Evolutionary conservation across 2,329 filamentous ascomycete species (phyloP), one percentile per base, ranked within the genome.

Genomic region (Talaromyces funiculosus): DNA sequence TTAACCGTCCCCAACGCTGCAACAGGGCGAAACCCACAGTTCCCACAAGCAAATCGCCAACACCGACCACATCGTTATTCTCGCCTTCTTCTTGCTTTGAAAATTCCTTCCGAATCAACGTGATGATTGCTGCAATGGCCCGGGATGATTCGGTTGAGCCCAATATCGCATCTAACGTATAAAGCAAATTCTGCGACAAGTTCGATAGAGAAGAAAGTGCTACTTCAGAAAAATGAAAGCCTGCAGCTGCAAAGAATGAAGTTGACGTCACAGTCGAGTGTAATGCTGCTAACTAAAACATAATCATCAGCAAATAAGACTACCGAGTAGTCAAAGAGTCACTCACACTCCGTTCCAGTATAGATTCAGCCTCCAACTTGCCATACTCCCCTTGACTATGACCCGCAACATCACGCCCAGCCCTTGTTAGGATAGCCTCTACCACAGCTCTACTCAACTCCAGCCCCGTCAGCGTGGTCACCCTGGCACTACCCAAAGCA

Each of bases 61-160:
- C 74, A 3, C 73, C 74, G 26, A 78, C 70, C n/a, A 73, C 72
- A 45, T 78, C 72, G 4, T 64, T 64, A n/a, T 68, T 67, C 31
- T 64, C 47, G 9, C 42, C 53, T 57, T 14, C 68, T 68, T 26
- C 74, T 12, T 73, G 69, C 24, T 72, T 74, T 37, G 73, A 69
- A 35, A 79, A 76, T 63, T 80, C 78, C 60, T 73, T 73, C 51
- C 75, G 71, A 61, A 80, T 77, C 33, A 80, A 69, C 4, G 76
- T 79, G 57, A 80, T 75, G 29, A 80, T 79, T 1, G 78, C 75
- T 1, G 78, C 78, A 62, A 80, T 79, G 2, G 78, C 78, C 38
- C 77, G 73, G 4, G 78, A 80, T 1, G 77, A 78, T 64, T 80
- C 78, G 1, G 78, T 79, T n/a, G 76, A 78, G 10, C 78, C 78